Evolutionary conservation across 805 yeast genomes (phyloP).

Genomic region (Komagataella mondaviorum): DNA sequence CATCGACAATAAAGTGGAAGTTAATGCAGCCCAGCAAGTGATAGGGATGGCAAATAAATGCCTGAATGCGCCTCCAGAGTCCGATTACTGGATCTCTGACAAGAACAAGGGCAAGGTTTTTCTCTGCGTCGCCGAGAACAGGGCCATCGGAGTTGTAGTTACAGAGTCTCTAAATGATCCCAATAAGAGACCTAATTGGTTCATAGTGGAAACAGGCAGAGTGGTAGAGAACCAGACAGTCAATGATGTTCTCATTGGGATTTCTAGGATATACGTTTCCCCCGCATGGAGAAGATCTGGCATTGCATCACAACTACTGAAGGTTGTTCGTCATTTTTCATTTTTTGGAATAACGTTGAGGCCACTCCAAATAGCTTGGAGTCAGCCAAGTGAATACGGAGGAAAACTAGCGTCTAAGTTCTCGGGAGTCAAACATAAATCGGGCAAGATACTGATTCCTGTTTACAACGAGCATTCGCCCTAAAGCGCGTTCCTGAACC

Average conservation of each 20-base stretch:
- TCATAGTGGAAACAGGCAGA: slow-evolving; percentile 35
- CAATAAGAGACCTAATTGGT: slow-evolving; percentile 36
- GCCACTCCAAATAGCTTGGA: slow-evolving; percentile 42
- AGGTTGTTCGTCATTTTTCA: slow-evolving; percentile 26
- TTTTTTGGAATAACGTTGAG: slow-evolving; percentile 34
- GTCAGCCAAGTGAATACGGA: slow-evolving; percentile 61
- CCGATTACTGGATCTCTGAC: slow-evolving; percentile 10
- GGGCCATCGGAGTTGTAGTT: slow-evolving; percentile 43
- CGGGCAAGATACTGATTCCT: slow-evolving; percentile 36
- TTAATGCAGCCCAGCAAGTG: slow-evolving; percentile 21
- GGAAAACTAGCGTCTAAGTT: slow-evolving; percentile 41
- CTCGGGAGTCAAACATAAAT: slow-evolving; percentile 40
- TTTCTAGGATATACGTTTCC: slow-evolving; percentile 35
- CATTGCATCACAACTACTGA: slow-evolving; percentile 31
- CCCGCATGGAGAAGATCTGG: slow-evolving; percentile 32
- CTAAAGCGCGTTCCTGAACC: not conserved
- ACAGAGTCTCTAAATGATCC: slow-evolving; percentile 25
- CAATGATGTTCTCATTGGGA: slow-evolving; percentile 23
- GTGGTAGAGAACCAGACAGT: slow-evolving; percentile 33
- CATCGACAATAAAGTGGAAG: slow-evolving; percentile 17
- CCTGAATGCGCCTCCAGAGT: slow-evolving; percentile 37
- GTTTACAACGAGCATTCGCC: slow-evolving; percentile 23
- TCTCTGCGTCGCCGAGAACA: slow-evolving; percentile 27
- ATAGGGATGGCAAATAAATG: slow-evolving; percentile 44
- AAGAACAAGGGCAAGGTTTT: slow-evolving; percentile 29